A percentile compares a stretch with the other conserved stretches of the same genome.
Evolutionary conservation across 331 rosid genomes (phyloP).

Genomic region (Prunus yedoensis): DNA sequence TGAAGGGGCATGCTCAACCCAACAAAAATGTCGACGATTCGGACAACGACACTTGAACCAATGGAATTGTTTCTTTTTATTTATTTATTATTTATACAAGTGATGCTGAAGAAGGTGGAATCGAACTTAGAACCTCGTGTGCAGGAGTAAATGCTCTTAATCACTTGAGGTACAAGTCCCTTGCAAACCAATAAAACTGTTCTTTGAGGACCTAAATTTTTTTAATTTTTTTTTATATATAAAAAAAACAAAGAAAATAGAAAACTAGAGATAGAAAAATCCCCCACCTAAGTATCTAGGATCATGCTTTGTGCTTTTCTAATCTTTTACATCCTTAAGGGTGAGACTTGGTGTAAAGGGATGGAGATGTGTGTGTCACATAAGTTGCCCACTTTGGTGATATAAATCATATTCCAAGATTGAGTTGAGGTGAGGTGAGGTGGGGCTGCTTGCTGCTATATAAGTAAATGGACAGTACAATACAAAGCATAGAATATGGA

Average conservation of each 20-base stretch:
- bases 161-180: too few species aligned
- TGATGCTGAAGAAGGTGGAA: too few species aligned
- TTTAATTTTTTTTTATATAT: too few species aligned
- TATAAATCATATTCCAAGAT: constrained; percentile 37
- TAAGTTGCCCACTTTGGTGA: constrained; percentile 51
- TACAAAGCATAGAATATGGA: constrained; percentile 65
- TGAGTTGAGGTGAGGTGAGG: constrained; percentile 49
- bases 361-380: constrained; percentile 47
- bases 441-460: neutral
- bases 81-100: too few species aligned
- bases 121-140: too few species aligned
- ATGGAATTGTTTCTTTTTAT: constrained; percentile 19
- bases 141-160: too few species aligned
- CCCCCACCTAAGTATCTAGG: neutral
- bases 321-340: constrained; percentile 26
- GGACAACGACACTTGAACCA: constrained; percentile 57
- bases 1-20: constrained; percentile 19
- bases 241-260: too few species aligned
- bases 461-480: constrained; percentile 45
- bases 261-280: neutral
- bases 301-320: constrained; percentile 8
- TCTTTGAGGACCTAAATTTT: too few species aligned
- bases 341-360: constrained; percentile 39
- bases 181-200: too few species aligned
- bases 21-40: constrained; percentile 32